phyloP scores from a whole-genome alignment of 176 grass and related monocot species.

The Aegilops tauschii region DNA sequence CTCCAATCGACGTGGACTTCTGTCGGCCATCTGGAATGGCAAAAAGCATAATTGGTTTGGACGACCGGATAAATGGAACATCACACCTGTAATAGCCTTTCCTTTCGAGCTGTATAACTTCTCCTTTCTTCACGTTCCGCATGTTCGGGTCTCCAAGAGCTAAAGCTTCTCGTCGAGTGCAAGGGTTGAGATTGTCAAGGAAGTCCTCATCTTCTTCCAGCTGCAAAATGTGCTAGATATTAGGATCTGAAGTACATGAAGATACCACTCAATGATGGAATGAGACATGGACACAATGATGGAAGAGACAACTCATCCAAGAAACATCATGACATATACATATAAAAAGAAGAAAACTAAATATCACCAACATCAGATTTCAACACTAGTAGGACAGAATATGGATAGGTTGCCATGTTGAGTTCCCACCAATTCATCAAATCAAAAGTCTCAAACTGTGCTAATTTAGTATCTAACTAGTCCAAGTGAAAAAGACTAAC shows the following conservation, averaged over 20 bases:
- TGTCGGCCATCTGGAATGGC: slow-evolving; percentile 79
- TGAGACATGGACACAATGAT: neutral
- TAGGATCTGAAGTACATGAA: neutral
- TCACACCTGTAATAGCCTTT: slow-evolving; percentile 91
- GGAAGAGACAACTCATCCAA: neutral
- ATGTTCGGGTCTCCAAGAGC: slow-evolving; percentile 81
- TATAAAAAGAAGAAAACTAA: neutral
- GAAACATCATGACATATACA: neutral
- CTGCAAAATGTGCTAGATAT: slow-evolving; percentile 29
- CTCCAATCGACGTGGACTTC: slow-evolving; percentile 32
- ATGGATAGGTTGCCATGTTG: neutral
- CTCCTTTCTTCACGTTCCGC: slow-evolving; percentile 72
- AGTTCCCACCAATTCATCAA: neutral
- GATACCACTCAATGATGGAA: neutral
- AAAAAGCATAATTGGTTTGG: slow-evolving; percentile 77
- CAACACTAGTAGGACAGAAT: neutral
- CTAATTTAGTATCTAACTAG: too few species aligned
- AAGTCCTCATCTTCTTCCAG: slow-evolving; percentile 83
- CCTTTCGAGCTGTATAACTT: slow-evolving; percentile 92
- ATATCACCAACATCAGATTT: neutral
- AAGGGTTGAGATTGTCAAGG: slow-evolving; percentile 62
- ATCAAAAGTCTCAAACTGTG: neutral
- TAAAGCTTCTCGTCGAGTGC: slow-evolving; percentile 58
- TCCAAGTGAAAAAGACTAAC: too few species aligned
- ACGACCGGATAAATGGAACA: slow-evolving; percentile 60